Conservation (phyloP, 768 basidiomycete genomes). For the Harrya chromipes region DNA sequence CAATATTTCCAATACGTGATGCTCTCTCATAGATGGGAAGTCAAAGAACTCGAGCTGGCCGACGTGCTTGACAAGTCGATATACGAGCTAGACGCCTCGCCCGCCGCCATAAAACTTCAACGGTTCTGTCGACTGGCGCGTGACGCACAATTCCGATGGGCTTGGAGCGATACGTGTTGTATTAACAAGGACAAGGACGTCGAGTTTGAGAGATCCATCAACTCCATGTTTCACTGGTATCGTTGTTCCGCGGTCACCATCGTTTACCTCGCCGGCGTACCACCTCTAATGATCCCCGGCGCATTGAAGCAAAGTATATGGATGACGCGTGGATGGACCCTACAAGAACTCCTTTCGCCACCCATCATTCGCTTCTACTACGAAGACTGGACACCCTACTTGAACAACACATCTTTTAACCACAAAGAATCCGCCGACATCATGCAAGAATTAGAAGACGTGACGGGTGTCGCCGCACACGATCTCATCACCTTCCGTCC, state of each 20-base stretch:
- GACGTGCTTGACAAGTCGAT: constrained; percentile 13
- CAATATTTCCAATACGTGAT: constrained; percentile 17
- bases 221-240: constrained; percentile 24
- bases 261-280: constrained; percentile 16
- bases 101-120: constrained; percentile 12
- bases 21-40: constrained; percentile 23
- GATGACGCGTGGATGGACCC: constrained; percentile 24
- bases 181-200: constrained; percentile 18
- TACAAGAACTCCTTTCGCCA: constrained; percentile 24
- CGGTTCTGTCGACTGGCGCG: constrained; percentile 14
- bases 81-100: constrained; percentile 7
- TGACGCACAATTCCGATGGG: constrained; percentile 14
- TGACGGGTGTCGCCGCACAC: background rate
- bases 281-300: constrained; percentile 8
- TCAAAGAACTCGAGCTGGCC: constrained; percentile 7
- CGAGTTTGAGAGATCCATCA: constrained; percentile 19
- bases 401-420: constrained; percentile 9
- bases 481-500: constrained; percentile 15
- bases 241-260: constrained; percentile 13
- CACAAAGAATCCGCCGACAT: constrained; percentile 15
- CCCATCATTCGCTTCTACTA: constrained; percentile 20
- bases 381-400: constrained; percentile 20
- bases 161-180: constrained; percentile 25
- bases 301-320: constrained; percentile 12
- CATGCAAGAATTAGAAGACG: constrained; percentile 15